Evolutionary conservation across 495 filamentous ascomycete species (phyloP), one percentile per base, ranked within the genome.

Genomic region (Opeltia flavorubescens): DNA sequence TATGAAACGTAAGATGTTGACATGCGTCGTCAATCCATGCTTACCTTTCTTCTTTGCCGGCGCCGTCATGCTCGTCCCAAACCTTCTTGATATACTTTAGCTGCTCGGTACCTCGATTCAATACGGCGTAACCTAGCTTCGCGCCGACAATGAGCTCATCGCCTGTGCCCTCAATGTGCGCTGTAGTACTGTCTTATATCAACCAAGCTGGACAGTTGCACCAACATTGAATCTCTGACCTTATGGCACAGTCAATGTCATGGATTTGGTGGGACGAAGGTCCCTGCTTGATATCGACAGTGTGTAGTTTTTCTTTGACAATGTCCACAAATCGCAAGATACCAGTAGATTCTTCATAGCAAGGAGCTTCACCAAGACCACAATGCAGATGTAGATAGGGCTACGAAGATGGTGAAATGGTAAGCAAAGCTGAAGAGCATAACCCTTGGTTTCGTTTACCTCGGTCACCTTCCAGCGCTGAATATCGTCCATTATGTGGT

Each of bases 241-340:
- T 68, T 68, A 85, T 61, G 52, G 77, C 64, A 61, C 71, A 68
- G 44, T 81, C 75, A 17, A 89, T 75, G 54, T 85, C 72, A 42
- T 84, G 55, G 13, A 77, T 74, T 47, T 67, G 74, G 56, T 89
- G 67, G 33, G 82, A 80, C 12, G 62, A 64, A 18, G 80, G 74
- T 4, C 80, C 82, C 47, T 74, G 62, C 28, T 59, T 64, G n/a
- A 91, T 66, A 56, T 86, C 74, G 48, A 95, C 69, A 27, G 67
- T 66, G 65, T 93, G 87, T 33, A 94, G 59, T 50, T 80, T 76
- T 58, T 82, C 70, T 50, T 84, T 75, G 62, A 79, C 84, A 63
- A 94, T 91, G 66, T 96, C 89, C 49, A 94, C 78, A 62, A 91
- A 94, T 51, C 89, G 84, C 31, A 94, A 75, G 49, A 75, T 76